Base-by-base conservation (phyloP, 441 rosid species). In the Lepidium campestre region DNA sequence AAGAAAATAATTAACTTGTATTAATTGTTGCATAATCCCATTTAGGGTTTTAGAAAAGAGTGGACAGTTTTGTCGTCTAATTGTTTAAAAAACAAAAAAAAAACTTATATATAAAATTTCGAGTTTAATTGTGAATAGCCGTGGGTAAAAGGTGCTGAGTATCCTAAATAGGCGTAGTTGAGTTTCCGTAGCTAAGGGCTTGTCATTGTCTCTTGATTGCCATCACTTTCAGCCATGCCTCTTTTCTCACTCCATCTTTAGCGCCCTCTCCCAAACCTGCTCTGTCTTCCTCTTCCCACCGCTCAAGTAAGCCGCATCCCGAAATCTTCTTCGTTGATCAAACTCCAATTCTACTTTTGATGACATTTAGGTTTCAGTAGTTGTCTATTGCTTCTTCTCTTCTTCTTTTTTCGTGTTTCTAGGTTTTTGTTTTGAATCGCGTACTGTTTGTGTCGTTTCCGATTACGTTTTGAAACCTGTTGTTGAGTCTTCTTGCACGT, bases 361-460 rank as follows among this genome's bases (percentile, higher is more conserved):
- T 40, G 40, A 42, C 48, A 23, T 70, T 53, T 71, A 62, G 68
- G 49, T 45, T 61, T 61, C 18, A 10, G 37, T 42, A 1, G 19
- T 14, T 32, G 65, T 36, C 19, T 35, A 7, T 14, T 67, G 62
- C 36, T 14, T 45, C n/a, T 9, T 42, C 40, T 27, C 23, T 22
- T 22, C 23, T 22, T 5, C 7, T 7, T 29, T 29, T 1, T 27
- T 29, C 7, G 7, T 7, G 34, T 29, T 29, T 29, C 34, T 10
- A 31, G 50, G 52, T 19, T 53, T 45, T 0, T 36, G 10, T 4
- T 11, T 18, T 1, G 10, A 7, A 4, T 31, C 57, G 7, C 39
- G 3, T 18, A 7, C 9, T 45, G 46, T 17, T 67, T 7, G 39
- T 13, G 13, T 57, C 63, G 45, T 44, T 31, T 55, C 57, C 47